Base-by-base conservation (phyloP, 2,329 filamentous ascomycete genomes). In the Cyanodermella asteris region DNA sequence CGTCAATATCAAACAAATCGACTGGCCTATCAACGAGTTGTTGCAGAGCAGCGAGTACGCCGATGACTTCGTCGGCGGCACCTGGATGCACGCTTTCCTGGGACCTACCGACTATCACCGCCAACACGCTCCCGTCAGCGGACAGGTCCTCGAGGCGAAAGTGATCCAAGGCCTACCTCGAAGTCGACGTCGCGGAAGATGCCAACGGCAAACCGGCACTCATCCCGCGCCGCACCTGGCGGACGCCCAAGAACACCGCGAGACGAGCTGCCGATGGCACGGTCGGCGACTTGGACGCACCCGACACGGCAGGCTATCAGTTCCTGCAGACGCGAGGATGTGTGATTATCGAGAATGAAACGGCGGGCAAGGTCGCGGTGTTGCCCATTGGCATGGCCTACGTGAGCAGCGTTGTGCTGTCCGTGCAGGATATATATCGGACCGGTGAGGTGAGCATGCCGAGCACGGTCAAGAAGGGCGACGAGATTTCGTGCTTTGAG, bases 141-240 rank as follows among this genome's bases (percentile, higher is more conserved):
- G 51, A 7, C 45, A 22, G 7, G 44, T 55, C 2, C 17, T 50
- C 6, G 46, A 49, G 22, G 43, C 45, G 3, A 42, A 43, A 23
- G 41, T 46, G 20, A 50, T 55, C 18, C 36, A 40, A n/a, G 49
- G 43, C 39, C 6, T 54, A 52, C 25, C 38, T 55, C 5, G 42
- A 54, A 27, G 45, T 52, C 22, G 23, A 18, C 10, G 27, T 17
- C 11, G 77, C 2, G 55, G n/a, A n/a, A n/a, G n/a, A n/a, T n/a
- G n/a, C n/a, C n/a, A n/a, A 81, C 34, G 67, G 76, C 31, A 66
- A 71, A 26, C 81, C 74, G 0, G 73, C 67, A 0, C 87, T 84
- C 36, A 15, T n/a, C 10, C 18, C 13, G 12, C 18, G 22, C 10
- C 24, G 20, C 8, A 23, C 16, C 16, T 19, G n/a, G n/a, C n/a